phyloP scores from a whole-genome alignment of 768 basidiomycete genomes.

The Macrolepiota albuminosa region DNA sequence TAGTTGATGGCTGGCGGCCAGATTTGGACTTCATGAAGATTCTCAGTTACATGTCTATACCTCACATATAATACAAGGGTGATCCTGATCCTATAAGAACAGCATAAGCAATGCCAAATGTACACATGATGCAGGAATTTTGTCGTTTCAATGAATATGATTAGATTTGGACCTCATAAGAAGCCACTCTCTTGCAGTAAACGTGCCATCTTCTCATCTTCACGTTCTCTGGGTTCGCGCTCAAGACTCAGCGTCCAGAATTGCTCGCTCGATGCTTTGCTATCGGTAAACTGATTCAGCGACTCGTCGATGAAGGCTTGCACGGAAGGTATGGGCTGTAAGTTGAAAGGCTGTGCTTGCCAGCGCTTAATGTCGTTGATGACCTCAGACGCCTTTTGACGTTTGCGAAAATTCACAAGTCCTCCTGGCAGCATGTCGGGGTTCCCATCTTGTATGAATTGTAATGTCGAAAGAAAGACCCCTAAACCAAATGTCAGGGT shows the following conservation, averaged over 20 bases:
- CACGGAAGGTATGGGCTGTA: constrained; percentile 61
- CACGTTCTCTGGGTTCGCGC: constrained; percentile 90
- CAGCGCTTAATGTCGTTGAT: constrained; percentile 96
- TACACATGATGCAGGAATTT: constrained; percentile 1
- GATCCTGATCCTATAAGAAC: constrained; percentile 1
- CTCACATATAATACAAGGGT: constrained; percentile 2
- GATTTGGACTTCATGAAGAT: background rate
- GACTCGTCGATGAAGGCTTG: constrained; percentile 75
- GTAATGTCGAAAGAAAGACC: constrained; percentile 91
- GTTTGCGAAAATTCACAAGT: constrained; percentile 93
- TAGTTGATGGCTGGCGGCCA: background rate
- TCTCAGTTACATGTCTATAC: constrained; percentile 1
- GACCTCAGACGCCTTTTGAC: constrained; percentile 93
- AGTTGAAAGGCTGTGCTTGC: constrained; percentile 89
- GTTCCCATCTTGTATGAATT: constrained; percentile 98
- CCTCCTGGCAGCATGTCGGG: constrained; percentile 75
- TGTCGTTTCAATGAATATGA: background rate
- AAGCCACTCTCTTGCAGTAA: constrained; percentile 87
- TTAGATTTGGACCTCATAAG: constrained; percentile 39
- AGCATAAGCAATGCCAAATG: constrained; percentile 1
- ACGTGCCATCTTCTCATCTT: constrained; percentile 95
- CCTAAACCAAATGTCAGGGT: constrained; percentile 42
- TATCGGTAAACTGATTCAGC: constrained; percentile 65
- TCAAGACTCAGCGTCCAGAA: constrained; percentile 86
- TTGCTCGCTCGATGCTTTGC: constrained; percentile 63